Percentiles rank a stretch among this genome's conserved stretches.
phyloP scores from a whole-genome alignment of 768 basidiomycete species.

The Pleurotus giganteus region DNA sequence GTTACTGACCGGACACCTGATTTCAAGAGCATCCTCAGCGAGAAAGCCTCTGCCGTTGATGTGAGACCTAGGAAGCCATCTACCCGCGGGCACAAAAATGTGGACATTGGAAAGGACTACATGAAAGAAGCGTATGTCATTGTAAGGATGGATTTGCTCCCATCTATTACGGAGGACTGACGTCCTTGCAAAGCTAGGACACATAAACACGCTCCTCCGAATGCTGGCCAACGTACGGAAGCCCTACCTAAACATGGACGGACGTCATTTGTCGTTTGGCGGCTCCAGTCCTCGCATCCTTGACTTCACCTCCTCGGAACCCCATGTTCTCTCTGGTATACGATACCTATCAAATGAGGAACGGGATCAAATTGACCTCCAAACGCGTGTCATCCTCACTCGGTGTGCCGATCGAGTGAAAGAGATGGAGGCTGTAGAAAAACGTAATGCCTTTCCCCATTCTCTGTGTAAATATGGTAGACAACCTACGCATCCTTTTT shows the following conservation, averaged over 20 bases:
- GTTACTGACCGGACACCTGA: constrained; percentile 59
- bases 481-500: constrained; percentile 9
- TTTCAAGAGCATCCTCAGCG: constrained; percentile 51
- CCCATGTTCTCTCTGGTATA: constrained; percentile 60
- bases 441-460: constrained; percentile 48
- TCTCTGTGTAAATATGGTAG: constrained; percentile 11
- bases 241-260: constrained; percentile 83
- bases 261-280: constrained; percentile 47
- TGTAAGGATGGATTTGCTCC: constrained; percentile 30
- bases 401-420: constrained; percentile 86
- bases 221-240: constrained; percentile 78
- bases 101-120: constrained; percentile 58
- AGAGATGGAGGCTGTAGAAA: constrained; percentile 86
- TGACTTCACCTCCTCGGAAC: constrained; percentile 46
- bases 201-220: constrained; percentile 65
- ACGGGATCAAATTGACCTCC: constrained; percentile 93
- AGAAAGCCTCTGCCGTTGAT: constrained; percentile 26
- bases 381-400: constrained; percentile 81
- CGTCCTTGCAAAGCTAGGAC: constrained; percentile 52
- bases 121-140: constrained; percentile 74
- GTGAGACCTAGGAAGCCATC: constrained; percentile 39
- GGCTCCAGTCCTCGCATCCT: constrained; percentile 52
- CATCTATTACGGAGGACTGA: not conserved
- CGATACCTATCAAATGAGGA: constrained; percentile 84
- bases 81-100: constrained; percentile 21